Percentiles rank a stretch among this genome's conserved stretches.
Evolutionary conservation across 2,329 filamentous ascomycete species (phyloP).

Genomic region (Aspergillus unguis): DNA sequence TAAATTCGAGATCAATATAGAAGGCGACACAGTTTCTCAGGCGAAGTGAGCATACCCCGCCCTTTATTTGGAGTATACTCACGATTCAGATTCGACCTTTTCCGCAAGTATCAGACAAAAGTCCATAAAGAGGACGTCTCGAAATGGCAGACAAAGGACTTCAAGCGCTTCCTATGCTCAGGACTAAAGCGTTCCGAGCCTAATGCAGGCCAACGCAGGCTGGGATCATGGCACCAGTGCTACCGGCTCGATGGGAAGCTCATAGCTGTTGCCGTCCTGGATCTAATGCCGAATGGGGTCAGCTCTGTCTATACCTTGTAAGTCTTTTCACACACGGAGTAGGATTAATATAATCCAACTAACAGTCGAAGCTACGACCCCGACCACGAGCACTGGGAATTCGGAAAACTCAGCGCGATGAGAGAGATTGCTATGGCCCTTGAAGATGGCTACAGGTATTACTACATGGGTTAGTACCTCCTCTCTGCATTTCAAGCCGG

Average conservation of each 20-base stretch:
- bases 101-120: constrained; percentile 46
- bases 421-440: constrained; percentile 56
- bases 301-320: constrained; percentile 52
- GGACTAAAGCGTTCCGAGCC: constrained; percentile 42
- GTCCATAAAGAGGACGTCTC: constrained; percentile 46
- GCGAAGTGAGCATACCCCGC: constrained; percentile 35
- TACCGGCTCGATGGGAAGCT: constrained; percentile 50
- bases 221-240: constrained; percentile 51
- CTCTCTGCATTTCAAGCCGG: no score
- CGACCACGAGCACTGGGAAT: constrained; percentile 58
- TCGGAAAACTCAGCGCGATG: constrained; percentile 62
- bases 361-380: constrained; percentile 52
- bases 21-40: constrained; percentile 46
- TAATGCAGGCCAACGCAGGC: constrained; percentile 38
- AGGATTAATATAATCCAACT: not conserved
- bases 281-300: constrained; percentile 46
- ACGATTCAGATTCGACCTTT: constrained; percentile 40
- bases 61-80: not conserved
- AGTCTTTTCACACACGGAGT: constrained; percentile 13
- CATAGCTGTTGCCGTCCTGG: constrained; percentile 49
- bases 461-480: constrained; percentile 58
- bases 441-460: constrained; percentile 56
- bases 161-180: constrained; percentile 48
- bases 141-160: constrained; percentile 43
- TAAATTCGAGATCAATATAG: constrained; percentile 48